Evolutionary conservation across 306 rosid species (phyloP).

Genomic region (Pterocarpus macrocarpus): DNA sequence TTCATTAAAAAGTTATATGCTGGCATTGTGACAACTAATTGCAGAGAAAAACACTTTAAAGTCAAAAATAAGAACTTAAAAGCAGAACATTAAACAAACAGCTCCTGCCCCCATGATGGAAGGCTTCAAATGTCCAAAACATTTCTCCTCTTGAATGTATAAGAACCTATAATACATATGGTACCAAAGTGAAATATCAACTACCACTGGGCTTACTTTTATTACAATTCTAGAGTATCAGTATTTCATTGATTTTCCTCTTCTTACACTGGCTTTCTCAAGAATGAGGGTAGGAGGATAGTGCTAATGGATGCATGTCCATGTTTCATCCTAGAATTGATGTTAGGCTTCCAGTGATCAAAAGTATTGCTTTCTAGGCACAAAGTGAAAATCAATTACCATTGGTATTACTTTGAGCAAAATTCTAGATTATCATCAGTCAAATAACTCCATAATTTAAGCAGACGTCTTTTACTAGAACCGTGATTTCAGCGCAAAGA

Average conservation of each 20-base stretch:
- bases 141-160: not conserved
- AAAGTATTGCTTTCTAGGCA: not conserved
- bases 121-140: not conserved
- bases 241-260: not conserved
- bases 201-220: not conserved
- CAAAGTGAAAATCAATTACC: not conserved
- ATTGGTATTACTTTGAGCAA: not conserved
- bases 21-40: too few species aligned
- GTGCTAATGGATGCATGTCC: not conserved
- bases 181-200: not conserved
- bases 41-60: too few species aligned
- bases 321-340: not conserved
- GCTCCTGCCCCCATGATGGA: too few species aligned
- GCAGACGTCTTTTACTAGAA: not conserved
- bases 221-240: not conserved
- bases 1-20: too few species aligned
- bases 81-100: too few species aligned
- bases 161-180: not conserved
- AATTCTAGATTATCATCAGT: constrained; percentile 8
- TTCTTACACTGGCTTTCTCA: not conserved
- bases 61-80: too few species aligned
- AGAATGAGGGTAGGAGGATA: not conserved
- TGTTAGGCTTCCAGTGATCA: not conserved
- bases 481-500: not conserved
- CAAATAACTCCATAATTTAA: not conserved